Base-by-base conservation (phyloP, 164 flowering plant species). In the Paratinospora sagittata region DNA sequence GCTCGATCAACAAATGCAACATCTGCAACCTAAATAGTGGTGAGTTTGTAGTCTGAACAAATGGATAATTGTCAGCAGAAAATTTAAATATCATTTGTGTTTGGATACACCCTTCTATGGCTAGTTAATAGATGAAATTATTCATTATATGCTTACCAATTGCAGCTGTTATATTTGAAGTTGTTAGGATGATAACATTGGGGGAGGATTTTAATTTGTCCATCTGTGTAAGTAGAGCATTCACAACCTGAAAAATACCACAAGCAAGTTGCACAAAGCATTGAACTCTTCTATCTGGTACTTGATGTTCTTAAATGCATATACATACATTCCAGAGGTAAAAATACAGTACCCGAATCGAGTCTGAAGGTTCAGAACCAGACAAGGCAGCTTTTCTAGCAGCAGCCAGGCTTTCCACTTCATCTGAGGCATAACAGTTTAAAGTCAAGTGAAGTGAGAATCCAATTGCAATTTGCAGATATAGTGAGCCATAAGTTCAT, bases 391-490 rank as follows among this genome's bases (percentile, higher is more conserved):
- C 95, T 70, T 88, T 88, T 81, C 99, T 86, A 43, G 99, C 98
- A 78, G 99, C 95, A 74, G 99, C 98, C 70, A 96, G 95, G 72
- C 99, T 96, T 90, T 96, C 99, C 75, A 96, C 97, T 87, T 96
- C 99, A 87, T 96, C 99, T 96, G 84, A 72, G 81, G 58, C 69
- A 83, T 68, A 36, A 70, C 27, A 67, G 45, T 27, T 11, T 1
- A 69, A 49, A 43, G 27, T 64, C 23, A 72, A 8, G 57, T 14
- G 39, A 68, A 33, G 34, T 64, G 39, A 27, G 58, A 16, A 6
- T 6, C 16, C 19, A 19, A 52, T 52, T 8, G 19, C 58, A 52
- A 19, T 9, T 9, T 43, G 1, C 14, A 2, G 49, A n/a, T n/a
- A 16, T 1, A 43, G 49, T 9, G 49, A 43, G 14, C 49, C 49